Evolutionary conservation across 306 rosid species (phyloP), one percentile per base, ranked within the genome.

Genomic region (Quercus rubra): DNA sequence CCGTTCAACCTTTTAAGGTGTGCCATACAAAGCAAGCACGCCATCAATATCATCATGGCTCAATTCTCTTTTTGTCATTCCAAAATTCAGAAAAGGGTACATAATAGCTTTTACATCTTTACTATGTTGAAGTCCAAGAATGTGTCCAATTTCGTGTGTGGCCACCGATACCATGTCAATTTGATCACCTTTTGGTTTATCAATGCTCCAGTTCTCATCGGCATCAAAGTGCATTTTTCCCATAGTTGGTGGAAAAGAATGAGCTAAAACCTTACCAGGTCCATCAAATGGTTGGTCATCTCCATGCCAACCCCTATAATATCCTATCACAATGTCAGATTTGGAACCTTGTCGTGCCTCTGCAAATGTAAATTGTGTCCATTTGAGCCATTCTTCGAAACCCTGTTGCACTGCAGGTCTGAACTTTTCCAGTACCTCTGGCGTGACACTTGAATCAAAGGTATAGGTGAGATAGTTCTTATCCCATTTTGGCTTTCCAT

Each of bases 61-160:
- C 18, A 64, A 23, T n/a, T 3, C 0, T 31, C 62, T 41, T 25
- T 5, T 80, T 6, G 5, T 0, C 3, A 38, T 38, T 38, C 46
- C 46, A 38, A 1, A 3, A 2, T 38, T 38, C 46, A 38, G 2
- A 7, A 49, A 2, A 1, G 31, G 3, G 0, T 21, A 74, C 80
- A 84, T 74, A 8, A 74, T 11, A 18, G 79, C 74, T 49, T 51
- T 3, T 5, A 2, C 10, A 20, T 56, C 15, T 2, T n/a, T 12
- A 56, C 83, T 74, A 6, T 81, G 85, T 6, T 10, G 18, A 52
- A 84, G 82, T 15, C 87, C 82, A 25, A 80, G 82, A 58, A 74
- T 19, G 64, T 80, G 87, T 14, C 87, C 81, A 2, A 81, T 38
- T 71, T 85, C 85, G 61, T 85, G 85, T 10, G 76, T 18, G 1